phyloP scores from a whole-genome alignment of 2,329 filamentous ascomycete genomes.

The Pseudogymnoascus sp. region DNA sequence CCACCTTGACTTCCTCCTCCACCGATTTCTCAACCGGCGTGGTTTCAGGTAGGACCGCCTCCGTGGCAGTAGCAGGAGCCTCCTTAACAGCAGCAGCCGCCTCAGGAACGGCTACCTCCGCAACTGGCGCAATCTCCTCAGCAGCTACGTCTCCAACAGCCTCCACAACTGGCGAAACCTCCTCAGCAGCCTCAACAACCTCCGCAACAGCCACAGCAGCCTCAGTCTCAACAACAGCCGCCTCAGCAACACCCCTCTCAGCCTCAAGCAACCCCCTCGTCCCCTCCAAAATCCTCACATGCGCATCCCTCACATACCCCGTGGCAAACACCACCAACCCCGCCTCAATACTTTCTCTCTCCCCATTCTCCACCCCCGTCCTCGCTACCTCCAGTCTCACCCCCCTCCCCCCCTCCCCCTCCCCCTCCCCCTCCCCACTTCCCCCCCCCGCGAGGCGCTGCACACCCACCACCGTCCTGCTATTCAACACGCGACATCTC shows the following conservation, averaged over 20 bases:
- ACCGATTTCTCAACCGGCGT: too few relatives aligned
- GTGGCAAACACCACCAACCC: slow-evolving; percentile 81
- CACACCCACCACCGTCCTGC: too few relatives aligned
- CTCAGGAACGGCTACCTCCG: not conserved
- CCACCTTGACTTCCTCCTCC: too few relatives aligned
- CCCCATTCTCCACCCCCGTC: slow-evolving; percentile 59
- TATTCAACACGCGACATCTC: too few relatives aligned
- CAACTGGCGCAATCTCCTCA: slow-evolving; percentile 15
- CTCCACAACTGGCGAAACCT: slow-evolving; percentile 25
- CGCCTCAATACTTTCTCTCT: slow-evolving; percentile 48
- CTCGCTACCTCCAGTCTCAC: slow-evolving; percentile 59
- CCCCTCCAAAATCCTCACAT: slow-evolving; percentile 65
- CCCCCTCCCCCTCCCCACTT: too few relatives aligned
- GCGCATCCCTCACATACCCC: slow-evolving; percentile 70
- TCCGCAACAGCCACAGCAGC: not conserved
- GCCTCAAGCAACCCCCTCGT: slow-evolving; percentile 57
- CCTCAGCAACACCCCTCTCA: not conserved
- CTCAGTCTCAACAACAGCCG: too few relatives aligned
- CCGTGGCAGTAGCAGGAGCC: too few relatives aligned
- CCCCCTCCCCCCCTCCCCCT: slow-evolving; percentile 18
- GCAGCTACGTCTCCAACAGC: too few relatives aligned
- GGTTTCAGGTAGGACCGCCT: too few relatives aligned
- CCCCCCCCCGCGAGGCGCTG: too few relatives aligned
- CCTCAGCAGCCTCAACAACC: not conserved
- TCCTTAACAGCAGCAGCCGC: not conserved